Conservation (phyloP, 2,329 filamentous ascomycete species). For the Ceratocystis colombiana region DNA sequence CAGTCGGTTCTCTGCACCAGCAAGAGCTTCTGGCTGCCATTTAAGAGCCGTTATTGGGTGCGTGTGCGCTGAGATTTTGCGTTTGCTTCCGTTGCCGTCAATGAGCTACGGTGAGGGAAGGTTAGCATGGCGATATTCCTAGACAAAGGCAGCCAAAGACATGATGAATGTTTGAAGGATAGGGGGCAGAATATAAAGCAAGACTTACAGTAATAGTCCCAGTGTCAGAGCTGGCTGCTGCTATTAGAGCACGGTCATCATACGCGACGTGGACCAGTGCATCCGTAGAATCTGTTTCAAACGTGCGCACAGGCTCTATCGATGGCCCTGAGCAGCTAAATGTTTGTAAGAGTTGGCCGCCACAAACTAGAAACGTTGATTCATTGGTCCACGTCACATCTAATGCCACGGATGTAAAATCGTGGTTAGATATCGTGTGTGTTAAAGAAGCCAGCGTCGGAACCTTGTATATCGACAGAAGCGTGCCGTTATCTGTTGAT, state of each 20-base stretch:
- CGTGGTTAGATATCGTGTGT: slow-evolving; percentile 42
- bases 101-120: slow-evolving; percentile 38
- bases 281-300: slow-evolving; percentile 45
- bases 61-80: slow-evolving; percentile 49
- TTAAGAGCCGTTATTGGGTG: slow-evolving; percentile 48
- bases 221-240: slow-evolving; percentile 47
- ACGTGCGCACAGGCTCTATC: slow-evolving; percentile 41
- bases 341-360: slow-evolving; percentile 44
- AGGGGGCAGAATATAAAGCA: not conserved
- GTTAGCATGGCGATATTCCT: slow-evolving; percentile 9
- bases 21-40: slow-evolving; percentile 45
- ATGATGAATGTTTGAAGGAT: not conserved
- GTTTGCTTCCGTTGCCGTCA: slow-evolving; percentile 44
- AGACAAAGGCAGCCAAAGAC: not conserved
- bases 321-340: slow-evolving; percentile 40
- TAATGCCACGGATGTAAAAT: slow-evolving; percentile 42
- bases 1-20: slow-evolving; percentile 41
- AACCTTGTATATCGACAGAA: slow-evolving; percentile 22
- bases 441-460: slow-evolving; percentile 35
- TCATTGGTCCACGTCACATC: slow-evolving; percentile 53
- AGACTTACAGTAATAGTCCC: slow-evolving; percentile 51
- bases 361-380: slow-evolving; percentile 48
- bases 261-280: slow-evolving; percentile 47
- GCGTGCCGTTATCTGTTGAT: slow-evolving; percentile 38
- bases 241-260: slow-evolving; percentile 45